Evolutionary conservation across 768 basidiomycete genomes (phyloP), one percentile per base, ranked within the genome.

Genomic region (Royoungia palumana): DNA sequence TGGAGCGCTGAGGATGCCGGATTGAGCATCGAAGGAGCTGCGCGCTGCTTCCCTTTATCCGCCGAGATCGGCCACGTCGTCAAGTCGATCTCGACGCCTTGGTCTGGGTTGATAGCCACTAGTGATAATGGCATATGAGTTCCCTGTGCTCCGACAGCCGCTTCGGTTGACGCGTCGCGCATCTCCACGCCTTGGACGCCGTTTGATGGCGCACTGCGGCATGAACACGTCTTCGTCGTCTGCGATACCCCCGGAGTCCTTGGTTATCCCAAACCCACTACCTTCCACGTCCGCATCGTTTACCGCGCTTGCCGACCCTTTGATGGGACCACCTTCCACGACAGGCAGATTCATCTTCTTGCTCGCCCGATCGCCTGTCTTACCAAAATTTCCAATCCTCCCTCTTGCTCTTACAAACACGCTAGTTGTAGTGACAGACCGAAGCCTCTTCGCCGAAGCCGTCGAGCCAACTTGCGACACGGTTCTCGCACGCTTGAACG

Each of bases 271-370:
- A 19, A 9, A 13, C 39, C 21, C 46, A 24, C 7, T 20, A 21
- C n/a, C 41, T 35, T 22, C 41, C 27, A 20, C 43, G 8, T 45
- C 48, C 6, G 39, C 39, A 24, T 40, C 32, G 16, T 16, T 47
- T 13, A 30, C 14, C 7, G 21, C 37, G 5, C 17, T 30, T 4
- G 53, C 56, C 25, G 62, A 64, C 11, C 65, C 72, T 53, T 79
- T 78, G 47, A 74, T 71, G 4, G 77, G 75, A 49, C 76, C 79
- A 6, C 67, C 78, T 44, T 61, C 62, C 7, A 78, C 77, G 21
- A 66, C 67, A 2, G 76, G 75, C 39, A 78, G 53, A 28, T 59
- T 71, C n/a, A 72, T 67, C 58, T 72, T 71, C 65, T 70, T 72
- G 54, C 75, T 78, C n/a, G 64, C 74, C 42, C 65, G 66, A 21